Evolutionary conservation across 106 monocot genomes (phyloP).

Genomic region (Amphibolis antarctica): DNA sequence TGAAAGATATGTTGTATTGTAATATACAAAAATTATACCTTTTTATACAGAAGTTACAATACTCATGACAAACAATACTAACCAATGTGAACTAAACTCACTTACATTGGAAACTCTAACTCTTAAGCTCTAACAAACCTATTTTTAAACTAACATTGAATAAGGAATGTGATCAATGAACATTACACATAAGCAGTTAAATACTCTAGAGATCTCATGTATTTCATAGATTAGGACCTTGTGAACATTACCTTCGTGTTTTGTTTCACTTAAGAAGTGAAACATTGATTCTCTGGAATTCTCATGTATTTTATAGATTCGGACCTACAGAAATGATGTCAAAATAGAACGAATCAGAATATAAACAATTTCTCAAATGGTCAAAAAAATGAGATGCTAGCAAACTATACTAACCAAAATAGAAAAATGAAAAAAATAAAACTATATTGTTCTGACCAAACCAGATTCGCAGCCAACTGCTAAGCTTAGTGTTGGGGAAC

Average conservation of each 20-base stretch:
- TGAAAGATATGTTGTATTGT: no score
- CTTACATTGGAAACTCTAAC: no score
- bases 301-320: constrained; percentile 50
- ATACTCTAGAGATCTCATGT: constrained; percentile 3
- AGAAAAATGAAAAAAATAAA: background rate
- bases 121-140: no score
- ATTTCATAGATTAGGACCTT: no score
- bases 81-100: no score
- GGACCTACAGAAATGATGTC: constrained; percentile 34
- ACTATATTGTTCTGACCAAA: constrained; percentile 48
- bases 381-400: background rate
- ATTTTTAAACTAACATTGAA: no score
- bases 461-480: constrained; percentile 70
- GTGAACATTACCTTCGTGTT: constrained; percentile 65
- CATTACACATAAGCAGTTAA: background rate
- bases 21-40: no score
- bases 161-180: background rate
- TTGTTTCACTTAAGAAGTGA: constrained; percentile 50
- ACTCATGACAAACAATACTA: no score
- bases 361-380: background rate
- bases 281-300: constrained; percentile 27
- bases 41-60: no score
- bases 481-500: constrained; percentile 36
- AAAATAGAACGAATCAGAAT: background rate
- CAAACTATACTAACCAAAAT: background rate